phyloP scores from a whole-genome alignment of 2,329 filamentous ascomycete species.

The Fusarium neocosmosporiellum region DNA sequence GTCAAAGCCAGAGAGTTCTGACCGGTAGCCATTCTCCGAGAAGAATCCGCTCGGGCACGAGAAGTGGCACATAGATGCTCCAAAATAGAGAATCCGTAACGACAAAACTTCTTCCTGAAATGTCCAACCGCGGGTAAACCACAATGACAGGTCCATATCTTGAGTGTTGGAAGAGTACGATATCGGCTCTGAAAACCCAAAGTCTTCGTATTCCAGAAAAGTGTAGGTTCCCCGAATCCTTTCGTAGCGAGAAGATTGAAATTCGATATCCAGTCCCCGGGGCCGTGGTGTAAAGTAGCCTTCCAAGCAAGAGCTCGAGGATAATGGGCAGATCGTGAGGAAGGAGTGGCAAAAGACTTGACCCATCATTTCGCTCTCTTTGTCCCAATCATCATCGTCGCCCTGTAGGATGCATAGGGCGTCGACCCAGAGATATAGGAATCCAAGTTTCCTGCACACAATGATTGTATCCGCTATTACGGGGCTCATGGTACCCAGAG shows the following conservation, averaged over 20 bases:
- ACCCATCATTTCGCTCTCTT: background rate
- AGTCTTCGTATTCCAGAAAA: too few relatives aligned
- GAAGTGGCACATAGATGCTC: background rate
- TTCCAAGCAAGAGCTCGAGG: background rate
- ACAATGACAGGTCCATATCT: background rate
- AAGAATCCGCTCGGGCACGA: background rate
- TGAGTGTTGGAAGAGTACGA: background rate
- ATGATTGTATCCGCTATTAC: background rate
- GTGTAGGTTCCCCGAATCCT: background rate
- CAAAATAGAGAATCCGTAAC: background rate
- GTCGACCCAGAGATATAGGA: background rate
- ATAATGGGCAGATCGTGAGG: background rate
- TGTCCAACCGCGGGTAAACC: background rate
- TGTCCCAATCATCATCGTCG: background rate
- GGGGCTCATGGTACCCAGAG: background rate
- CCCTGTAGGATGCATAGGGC: background rate
- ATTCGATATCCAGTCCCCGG: background rate
- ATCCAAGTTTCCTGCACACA: background rate
- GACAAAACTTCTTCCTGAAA: background rate
- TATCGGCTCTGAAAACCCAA: too few relatives aligned
- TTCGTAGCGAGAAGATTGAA: background rate
- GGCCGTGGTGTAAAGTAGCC: background rate
- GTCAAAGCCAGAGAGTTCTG: too few relatives aligned
- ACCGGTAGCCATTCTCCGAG: background rate
- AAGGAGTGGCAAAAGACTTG: background rate